Conservation (phyloP, 805 yeast species). For the Lipomyces starkeyi region DNA sequence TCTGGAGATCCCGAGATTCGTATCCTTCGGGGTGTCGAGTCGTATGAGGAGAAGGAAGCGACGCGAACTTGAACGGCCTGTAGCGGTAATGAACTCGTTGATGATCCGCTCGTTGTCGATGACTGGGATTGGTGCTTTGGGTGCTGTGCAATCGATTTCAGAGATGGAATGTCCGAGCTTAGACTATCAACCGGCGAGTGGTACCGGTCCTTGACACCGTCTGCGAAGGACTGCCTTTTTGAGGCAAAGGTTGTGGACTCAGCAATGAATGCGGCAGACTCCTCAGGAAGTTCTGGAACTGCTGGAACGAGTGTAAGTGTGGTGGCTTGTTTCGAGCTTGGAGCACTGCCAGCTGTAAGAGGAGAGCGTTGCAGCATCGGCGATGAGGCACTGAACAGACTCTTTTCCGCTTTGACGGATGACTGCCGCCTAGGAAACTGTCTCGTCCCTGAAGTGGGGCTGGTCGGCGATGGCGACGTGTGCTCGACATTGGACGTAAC, state of each 20-base stretch:
- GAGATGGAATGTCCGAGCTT: neutral
- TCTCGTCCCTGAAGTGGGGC: conserved; percentile 5
- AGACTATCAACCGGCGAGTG: conserved; percentile 4
- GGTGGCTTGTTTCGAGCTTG: neutral
- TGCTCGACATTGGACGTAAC: conserved; percentile 13
- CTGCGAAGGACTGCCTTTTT: neutral
- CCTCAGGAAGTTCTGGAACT: neutral
- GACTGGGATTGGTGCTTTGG: neutral
- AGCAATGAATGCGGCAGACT: neutral
- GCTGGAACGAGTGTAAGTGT: neutral
- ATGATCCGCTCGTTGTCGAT: conserved; percentile 6
- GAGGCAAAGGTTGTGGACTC: neutral
- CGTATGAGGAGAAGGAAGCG: conserved; percentile 15
- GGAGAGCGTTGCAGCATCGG: neutral
- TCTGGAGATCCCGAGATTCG: conserved; percentile 9
- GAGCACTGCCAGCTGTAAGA: neutral
- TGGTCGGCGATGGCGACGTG: conserved; percentile 15
- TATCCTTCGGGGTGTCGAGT: conserved; percentile 18
- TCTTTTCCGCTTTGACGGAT: conserved; percentile 21
- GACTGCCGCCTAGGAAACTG: conserved; percentile 34
- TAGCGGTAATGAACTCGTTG: conserved; percentile 13
- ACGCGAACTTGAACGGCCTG: conserved; percentile 22
- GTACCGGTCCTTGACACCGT: neutral
- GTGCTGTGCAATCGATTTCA: neutral
- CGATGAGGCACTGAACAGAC: conserved; percentile 13